These are phyloP conservation scores for Pseudovirgaria hyperparasitica DNA, from an alignment of 2,329 filamentous ascomycete genomes.

Conservation along the genomic window DNA sequence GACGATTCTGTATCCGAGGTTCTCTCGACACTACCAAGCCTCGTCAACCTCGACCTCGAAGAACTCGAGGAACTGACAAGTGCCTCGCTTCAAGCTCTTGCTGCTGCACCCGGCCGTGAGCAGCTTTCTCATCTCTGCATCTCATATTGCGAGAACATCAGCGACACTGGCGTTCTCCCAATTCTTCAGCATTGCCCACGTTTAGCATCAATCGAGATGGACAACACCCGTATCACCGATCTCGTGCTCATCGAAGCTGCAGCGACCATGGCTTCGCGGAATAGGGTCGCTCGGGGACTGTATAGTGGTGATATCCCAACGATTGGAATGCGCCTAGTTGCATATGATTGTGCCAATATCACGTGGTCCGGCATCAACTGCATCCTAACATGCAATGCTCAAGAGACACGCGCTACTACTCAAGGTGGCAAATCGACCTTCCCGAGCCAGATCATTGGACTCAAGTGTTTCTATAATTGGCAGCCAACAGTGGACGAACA, in stretches of 20 bases:
- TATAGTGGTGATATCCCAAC: constrained; percentile 18
- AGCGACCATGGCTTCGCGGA: constrained; percentile 59
- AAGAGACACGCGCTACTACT: constrained; percentile 41
- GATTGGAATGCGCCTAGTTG: constrained; percentile 60
- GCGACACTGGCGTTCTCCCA: constrained; percentile 73
- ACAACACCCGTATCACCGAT: constrained; percentile 87
- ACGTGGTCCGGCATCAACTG: constrained; percentile 88
- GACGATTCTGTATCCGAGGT: constrained; percentile 62
- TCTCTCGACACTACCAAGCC: constrained; percentile 58
- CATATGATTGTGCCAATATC: constrained; percentile 85
- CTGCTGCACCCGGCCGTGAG: constrained; percentile 60
- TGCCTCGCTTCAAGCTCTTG: constrained; percentile 57
- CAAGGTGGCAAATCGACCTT: constrained; percentile 36
- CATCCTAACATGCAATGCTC: constrained; percentile 72
- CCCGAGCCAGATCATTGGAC: constrained; percentile 64
- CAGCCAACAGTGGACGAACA: constrained; percentile 93
- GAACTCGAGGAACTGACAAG: constrained; percentile 72
- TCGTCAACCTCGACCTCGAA: constrained; percentile 84
- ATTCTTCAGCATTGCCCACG: constrained; percentile 62
- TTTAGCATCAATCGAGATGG: constrained; percentile 66
- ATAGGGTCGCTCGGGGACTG: constrained; percentile 27
- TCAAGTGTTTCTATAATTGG: constrained; percentile 93
- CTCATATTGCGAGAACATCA: constrained; percentile 77
- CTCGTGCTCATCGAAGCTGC: constrained; percentile 76
- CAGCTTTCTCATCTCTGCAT: constrained; percentile 70